Evolutionary conservation across 1,284 basidiomycete genomes (phyloP).

Genomic region (Cryptococcus maquisensis): DNA sequence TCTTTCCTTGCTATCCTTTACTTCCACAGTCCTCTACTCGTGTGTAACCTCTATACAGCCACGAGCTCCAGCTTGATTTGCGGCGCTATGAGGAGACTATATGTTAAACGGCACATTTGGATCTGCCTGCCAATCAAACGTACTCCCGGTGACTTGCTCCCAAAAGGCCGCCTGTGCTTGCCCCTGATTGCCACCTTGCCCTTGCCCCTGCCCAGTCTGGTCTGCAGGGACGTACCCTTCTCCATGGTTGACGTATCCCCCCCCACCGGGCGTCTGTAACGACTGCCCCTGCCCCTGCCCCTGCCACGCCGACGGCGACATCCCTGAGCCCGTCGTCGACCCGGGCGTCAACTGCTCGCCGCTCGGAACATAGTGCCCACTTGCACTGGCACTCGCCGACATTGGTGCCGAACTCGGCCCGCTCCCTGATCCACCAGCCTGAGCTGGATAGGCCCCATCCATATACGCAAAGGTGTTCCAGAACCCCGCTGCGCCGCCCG

Average conservation of each 20-base stretch:
- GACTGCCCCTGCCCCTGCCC: background rate
- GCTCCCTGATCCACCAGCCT: background rate
- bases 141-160: slow-evolving; percentile 39
- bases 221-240: too few relatives aligned
- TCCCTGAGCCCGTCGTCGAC: slow-evolving; percentile 3
- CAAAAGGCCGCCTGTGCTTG: slow-evolving; percentile 28
- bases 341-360: slow-evolving; percentile 15
- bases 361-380: background rate
- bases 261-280: too few relatives aligned
- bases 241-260: too few relatives aligned
- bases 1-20: too few relatives aligned
- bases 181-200: background rate
- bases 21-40: background rate
- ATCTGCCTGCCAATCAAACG: slow-evolving; percentile 46
- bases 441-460: background rate
- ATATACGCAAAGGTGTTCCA: slow-evolving; percentile 25
- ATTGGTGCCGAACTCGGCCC: background rate
- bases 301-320: slow-evolving; percentile 5
- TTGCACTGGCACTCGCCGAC: background rate
- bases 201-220: background rate
- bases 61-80: background rate
- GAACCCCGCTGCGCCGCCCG: slow-evolving; percentile 20
- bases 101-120: slow-evolving; percentile 46
- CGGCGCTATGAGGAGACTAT: slow-evolving; percentile 1
- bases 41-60: background rate